A percentile compares a stretch with the other conserved stretches of the same genome.
Conservation (phyloP, 495 filamentous ascomycete species). For the Oidiodendron maius region DNA sequence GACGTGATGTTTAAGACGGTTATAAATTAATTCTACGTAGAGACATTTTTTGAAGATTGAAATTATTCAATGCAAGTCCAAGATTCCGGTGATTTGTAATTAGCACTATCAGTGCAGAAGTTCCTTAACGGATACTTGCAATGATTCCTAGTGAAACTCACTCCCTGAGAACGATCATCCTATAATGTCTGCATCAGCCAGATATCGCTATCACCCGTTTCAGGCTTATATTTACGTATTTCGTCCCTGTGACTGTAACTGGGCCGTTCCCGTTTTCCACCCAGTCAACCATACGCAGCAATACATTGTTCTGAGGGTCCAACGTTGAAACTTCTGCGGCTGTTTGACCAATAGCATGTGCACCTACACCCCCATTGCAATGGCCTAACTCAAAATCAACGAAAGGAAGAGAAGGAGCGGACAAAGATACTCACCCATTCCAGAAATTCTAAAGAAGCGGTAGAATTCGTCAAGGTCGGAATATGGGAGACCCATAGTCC, state of each 20-base stretch:
- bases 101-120: constrained; percentile 9
- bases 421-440: constrained; percentile 29
- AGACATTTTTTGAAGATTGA: no score
- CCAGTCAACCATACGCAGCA: constrained; percentile 49
- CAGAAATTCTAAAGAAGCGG: constrained; percentile 53
- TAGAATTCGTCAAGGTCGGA: constrained; percentile 50
- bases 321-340: neutral
- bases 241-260: constrained; percentile 35
- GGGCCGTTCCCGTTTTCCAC: constrained; percentile 48
- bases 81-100: constrained; percentile 8
- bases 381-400: constrained; percentile 3
- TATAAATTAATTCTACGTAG: no score
- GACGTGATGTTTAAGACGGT: no score
- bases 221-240: constrained; percentile 30
- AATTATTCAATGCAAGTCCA: constrained; percentile 22
- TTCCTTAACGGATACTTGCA: constrained; percentile 28
- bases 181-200: no score
- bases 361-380: constrained; percentile 12
- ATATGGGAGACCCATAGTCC: constrained; percentile 37
- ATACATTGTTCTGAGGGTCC: constrained; percentile 27
- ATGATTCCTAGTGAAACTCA: constrained; percentile 29
- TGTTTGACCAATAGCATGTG: constrained; percentile 6
- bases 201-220: constrained; percentile 26
- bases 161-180: constrained; percentile 21
- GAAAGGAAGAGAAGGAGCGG: neutral